Percentiles rank a stretch among this genome's conserved stretches.
These are phyloP conservation scores for Chrysosporium keratinophilum DNA, from an alignment of 2,329 filamentous ascomycete genomes.

Conservation along the genomic window DNA sequence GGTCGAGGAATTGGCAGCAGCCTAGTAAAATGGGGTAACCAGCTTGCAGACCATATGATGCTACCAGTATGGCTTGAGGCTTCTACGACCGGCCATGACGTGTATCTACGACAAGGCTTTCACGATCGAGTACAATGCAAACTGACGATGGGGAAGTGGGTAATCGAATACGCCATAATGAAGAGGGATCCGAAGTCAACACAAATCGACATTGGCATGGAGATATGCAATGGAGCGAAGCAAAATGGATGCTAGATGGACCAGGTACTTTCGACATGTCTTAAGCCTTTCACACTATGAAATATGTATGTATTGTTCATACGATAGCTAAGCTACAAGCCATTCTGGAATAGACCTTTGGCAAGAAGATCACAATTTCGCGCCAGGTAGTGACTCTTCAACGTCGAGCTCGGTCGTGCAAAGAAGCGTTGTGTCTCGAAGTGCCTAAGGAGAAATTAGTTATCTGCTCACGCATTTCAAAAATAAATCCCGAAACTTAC, in stretches of 20 bases:
- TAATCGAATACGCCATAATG: constrained; percentile 16
- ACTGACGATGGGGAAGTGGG: constrained; percentile 11
- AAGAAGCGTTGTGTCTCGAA: constrained; percentile 45
- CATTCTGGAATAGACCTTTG: not conserved
- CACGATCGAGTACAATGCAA: constrained; percentile 7
- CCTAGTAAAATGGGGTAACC: constrained; percentile 17
- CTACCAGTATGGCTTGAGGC: constrained; percentile 16
- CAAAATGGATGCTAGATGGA: not conserved
- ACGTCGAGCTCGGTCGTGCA: constrained; percentile 44
- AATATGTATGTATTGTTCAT: too few species aligned
- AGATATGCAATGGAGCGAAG: not conserved
- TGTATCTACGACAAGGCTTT: constrained; percentile 14
- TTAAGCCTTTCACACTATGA: not conserved
- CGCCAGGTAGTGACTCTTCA: constrained; percentile 19
- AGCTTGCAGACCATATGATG: constrained; percentile 16
- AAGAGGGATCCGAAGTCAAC: constrained; percentile 4
- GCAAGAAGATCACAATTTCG: constrained; percentile 22
- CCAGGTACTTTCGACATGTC: not conserved
- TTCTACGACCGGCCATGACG: constrained; percentile 6
- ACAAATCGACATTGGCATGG: not conserved
- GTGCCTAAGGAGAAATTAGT: constrained; percentile 24
- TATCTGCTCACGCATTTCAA: not conserved
- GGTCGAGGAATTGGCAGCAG: constrained; percentile 15
- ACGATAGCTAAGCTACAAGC: too few species aligned
- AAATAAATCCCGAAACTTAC: constrained; percentile 19